Conservation (phyloP, 2,329 filamentous ascomycete genomes). For the Xylariaceae sp. region DNA sequence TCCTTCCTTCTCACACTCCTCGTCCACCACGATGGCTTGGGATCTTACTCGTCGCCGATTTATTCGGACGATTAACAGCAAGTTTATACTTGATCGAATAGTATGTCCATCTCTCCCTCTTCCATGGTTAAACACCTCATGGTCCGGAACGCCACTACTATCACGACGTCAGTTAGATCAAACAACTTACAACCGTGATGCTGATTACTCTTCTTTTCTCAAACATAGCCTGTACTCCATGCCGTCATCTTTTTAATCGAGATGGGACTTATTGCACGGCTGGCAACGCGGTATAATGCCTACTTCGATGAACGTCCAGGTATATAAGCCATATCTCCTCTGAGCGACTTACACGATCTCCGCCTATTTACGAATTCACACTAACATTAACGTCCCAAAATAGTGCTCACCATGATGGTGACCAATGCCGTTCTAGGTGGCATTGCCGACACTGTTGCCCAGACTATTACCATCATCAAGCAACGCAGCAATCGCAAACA, state of each 20-base stretch:
- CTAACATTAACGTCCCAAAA: conserved; percentile 5
- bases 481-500: conserved; percentile 60
- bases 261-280: conserved; percentile 75
- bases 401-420: conserved; percentile 97
- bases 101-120: conserved; percentile 46
- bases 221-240: conserved; percentile 75
- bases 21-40: conserved; percentile 46
- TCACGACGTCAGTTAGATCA: background rate
- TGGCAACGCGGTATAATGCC: conserved; percentile 83
- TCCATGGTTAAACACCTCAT: background rate
- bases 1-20: background rate
- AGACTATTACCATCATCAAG: conserved; percentile 81
- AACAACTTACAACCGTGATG: background rate
- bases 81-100: conserved; percentile 67
- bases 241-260: conserved; percentile 79
- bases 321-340: conserved; percentile 30
- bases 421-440: conserved; percentile 95
- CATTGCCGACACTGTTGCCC: conserved; percentile 92
- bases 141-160: background rate
- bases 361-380: background rate
- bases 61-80: conserved; percentile 61
- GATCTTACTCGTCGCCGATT: conserved; percentile 56
- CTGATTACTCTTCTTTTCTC: conserved; percentile 3
- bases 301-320: conserved; percentile 89
- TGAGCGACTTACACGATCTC: no score